Base-by-base conservation (phyloP, 192 early-diverging fungal species). In the Dimargaris verticillata region DNA sequence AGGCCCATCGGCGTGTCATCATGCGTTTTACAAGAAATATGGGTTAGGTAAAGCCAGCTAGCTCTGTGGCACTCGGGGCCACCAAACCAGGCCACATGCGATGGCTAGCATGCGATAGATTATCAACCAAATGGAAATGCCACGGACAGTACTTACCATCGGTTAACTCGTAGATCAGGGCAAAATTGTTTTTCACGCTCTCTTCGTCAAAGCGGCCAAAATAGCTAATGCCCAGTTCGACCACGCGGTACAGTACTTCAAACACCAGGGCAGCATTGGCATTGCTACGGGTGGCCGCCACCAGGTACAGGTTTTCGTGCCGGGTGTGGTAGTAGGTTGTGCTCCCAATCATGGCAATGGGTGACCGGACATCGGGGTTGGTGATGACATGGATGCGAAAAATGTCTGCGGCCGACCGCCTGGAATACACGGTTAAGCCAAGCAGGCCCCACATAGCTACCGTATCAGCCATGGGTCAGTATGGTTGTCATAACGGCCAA, bases 301-400 rank as follows among this genome's bases (percentile, higher is more conserved):
- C 93, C 44, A 96, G 78, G 64, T 88, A 97, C 22, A 99, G 75
- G 71, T 97, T 97, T 69, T 97, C 95, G 77, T 97, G 91, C 45
- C 87, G 85, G 63, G 93, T 83, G 70, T 99, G 93, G 77, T 93
- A 95, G 72, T 95, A 99, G 28, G 88, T 86, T 6, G 88, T 91
- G 49, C 86, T 84, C 28, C 91, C 92, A 38, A 97, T 69, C 0
- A 88, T 93, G 41, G 84, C 83, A 53, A 94, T 87, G n/a, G 95
- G 93, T 15, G 86, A 87, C 25, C 82, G 84, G 3, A 88, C 75
- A 53, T 91, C 80, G 13, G 91, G 87, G 43, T 86, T 88, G 24
- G 93, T 87, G 62, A 97, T 91, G 54, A 95, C 92, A 61, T 97
- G 92, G 60, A 99, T 93, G 44, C 95, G 85, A 74, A 99, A 99